Evolutionary conservation across 2,329 filamentous ascomycete species (phyloP).

Genomic region (Clonostachys solani): DNA sequence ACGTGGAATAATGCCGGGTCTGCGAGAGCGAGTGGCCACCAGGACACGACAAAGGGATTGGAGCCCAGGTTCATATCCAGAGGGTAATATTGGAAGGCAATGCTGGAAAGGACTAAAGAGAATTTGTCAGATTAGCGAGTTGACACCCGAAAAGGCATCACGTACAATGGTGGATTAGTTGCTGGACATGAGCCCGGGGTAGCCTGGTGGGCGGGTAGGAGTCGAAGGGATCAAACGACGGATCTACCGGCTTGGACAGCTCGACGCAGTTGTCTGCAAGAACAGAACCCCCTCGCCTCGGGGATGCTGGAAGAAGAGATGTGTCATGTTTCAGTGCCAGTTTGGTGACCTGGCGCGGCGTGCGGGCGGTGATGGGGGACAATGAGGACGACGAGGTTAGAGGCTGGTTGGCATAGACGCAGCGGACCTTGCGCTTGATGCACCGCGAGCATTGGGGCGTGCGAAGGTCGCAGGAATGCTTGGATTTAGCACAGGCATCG

Average conservation of each 20-base stretch:
- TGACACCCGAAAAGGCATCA: conserved; percentile 6
- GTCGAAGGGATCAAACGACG: conserved; percentile 48
- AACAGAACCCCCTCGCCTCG: too few species aligned
- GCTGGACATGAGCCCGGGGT: conserved; percentile 43
- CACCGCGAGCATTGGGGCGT: conserved; percentile 52
- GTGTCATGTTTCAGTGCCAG: too few species aligned
- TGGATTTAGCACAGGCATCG: conserved; percentile 49
- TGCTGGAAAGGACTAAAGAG: conserved; percentile 46
- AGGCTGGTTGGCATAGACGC: conserved; percentile 51
- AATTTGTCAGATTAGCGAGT: background rate
- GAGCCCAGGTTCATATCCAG: conserved; percentile 45
- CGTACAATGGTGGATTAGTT: conserved; percentile 52
- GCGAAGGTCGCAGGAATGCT: conserved; percentile 50
- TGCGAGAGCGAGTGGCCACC: conserved; percentile 53
- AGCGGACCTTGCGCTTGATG: conserved; percentile 37
- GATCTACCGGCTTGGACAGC: background rate
- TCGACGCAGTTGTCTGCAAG: background rate
- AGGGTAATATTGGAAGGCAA: conserved; percentile 57
- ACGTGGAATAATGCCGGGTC: conserved; percentile 56
- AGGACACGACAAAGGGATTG: conserved; percentile 54
- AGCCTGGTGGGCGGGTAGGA: conserved; percentile 50
- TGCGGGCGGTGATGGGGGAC: background rate
- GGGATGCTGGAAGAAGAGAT: too few species aligned
- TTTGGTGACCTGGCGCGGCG: too few species aligned
- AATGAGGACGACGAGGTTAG: conserved; percentile 17